Evolutionary conservation across 2,329 filamentous ascomycete genomes (phyloP).

Genomic region (Exophiala alcalophila): DNA sequence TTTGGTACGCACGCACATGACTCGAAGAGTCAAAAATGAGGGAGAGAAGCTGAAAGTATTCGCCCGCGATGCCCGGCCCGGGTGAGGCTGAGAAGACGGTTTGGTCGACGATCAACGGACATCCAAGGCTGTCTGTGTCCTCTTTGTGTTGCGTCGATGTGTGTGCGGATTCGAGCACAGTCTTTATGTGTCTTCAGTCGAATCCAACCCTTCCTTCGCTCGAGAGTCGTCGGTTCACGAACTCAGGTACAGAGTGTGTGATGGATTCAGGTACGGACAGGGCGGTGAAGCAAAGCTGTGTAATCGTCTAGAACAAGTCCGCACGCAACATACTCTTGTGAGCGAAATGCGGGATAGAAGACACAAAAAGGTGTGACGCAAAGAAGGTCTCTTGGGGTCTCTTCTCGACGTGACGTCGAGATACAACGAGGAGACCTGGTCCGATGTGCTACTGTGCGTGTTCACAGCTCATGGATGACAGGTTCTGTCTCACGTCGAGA

Average conservation of each 20-base stretch:
- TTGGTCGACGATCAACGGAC: too few relatives aligned
- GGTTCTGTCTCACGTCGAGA: slow-evolving; percentile 23
- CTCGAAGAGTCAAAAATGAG: slow-evolving; percentile 1
- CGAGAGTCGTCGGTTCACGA: slow-evolving; percentile 12
- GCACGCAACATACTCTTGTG: slow-evolving; percentile 17
- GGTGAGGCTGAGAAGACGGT: too few relatives aligned
- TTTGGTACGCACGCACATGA: slow-evolving; percentile 30
- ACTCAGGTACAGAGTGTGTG: slow-evolving; percentile 13
- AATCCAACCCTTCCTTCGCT: too few relatives aligned
- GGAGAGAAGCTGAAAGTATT: slow-evolving; percentile 4
- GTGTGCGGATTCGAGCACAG: slow-evolving; percentile 10
- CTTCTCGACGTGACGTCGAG: slow-evolving; percentile 28
- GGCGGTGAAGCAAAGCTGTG: slow-evolving; percentile 22
- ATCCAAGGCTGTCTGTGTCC: too few relatives aligned
- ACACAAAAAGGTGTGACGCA: slow-evolving; percentile 27
- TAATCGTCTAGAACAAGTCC: slow-evolving; percentile 9
- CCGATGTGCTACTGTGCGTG: slow-evolving; percentile 22
- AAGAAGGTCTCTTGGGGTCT: slow-evolving; percentile 18
- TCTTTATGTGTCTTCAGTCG: slow-evolving; percentile 20
- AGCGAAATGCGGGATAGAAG: slow-evolving; percentile 11
- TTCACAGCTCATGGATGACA: slow-evolving; percentile 27
- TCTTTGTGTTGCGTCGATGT: slow-evolving; percentile 18
- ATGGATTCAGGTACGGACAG: slow-evolving; percentile 15
- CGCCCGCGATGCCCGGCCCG: slow-evolving; percentile 6
- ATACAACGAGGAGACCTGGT: slow-evolving; percentile 25